Base-by-base conservation (phyloP, 1,284 basidiomycete genomes). In the Cryptococcus sp. region DNA sequence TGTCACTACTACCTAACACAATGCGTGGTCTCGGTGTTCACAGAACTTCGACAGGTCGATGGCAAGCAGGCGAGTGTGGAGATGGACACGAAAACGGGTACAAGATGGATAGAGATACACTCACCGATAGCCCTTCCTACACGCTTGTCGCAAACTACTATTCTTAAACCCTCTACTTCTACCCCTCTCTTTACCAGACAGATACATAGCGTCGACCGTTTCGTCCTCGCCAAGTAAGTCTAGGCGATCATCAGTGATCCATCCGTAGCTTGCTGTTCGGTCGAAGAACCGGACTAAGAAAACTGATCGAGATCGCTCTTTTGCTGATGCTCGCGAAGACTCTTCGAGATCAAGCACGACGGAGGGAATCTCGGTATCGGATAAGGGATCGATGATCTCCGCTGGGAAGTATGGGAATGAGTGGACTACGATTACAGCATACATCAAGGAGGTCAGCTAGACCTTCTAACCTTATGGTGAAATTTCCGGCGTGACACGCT, bases 251-350 rank as follows among this genome's bases (percentile, higher is more conserved):
- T 76, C 58, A 4, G 78, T 68, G 13, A 87, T 78, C 79, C 81
- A 85, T 72, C 83, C 83, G 83, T 85, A 90, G 53, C 84, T 83
- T 49, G 77, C 76, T 1, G 77, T 66, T 53, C 82, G 81, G 68
- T 89, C 88, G 70, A 81, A 89, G 76, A 89, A 91, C 52, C 83
- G 83, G 17, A 90, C 81, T 44, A 89, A 80, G 65, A 59, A 84
- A 52, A 54, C 76, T 8, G 68, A 75, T 7, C 13, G 29, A 10
- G 29, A 34, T 22, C 39, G 50, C 5, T 55, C 48, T 45, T 52
- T 43, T 10, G 56, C 56, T 1, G 41, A 16, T 2, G 39, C 55
- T 8, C 46, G 56, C 50, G 67, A 78, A 20, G 80, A 74, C 61
- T 74, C 67, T 20, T 75, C 70, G 54, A 82, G 66, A 6, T 58